Evolutionary conservation across 208 protist genomes (phyloP), one percentile per base, ranked within the genome.

Genomic region (Leishmania martiniquensis): DNA sequence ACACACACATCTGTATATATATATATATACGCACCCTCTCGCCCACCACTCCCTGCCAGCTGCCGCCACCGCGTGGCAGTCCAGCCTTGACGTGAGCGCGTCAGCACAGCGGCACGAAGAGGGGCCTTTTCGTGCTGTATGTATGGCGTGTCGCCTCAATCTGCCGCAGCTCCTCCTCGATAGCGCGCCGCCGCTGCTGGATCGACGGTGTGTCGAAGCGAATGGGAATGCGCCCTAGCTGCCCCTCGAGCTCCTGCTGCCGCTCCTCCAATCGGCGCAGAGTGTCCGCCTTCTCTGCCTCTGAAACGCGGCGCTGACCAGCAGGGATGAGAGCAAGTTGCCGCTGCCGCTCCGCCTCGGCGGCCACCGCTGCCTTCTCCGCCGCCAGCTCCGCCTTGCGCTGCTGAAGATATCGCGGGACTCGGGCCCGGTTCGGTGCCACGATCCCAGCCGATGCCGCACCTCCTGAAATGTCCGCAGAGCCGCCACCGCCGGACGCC

Each of bases 201-300:
- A 95, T 94, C 1, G 88, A 81, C 68, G 90, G 85, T 32, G 93
- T 97, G 77, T 97, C 93, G 69, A 91, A 97, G 32, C 93, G 91
- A 45, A 97, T 89, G 17, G 93, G 93, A 81, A 97, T 93, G 47
- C 91, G 90, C 44, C 85, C 85, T 32, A 97, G 82, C 81, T 95
- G 87, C 52, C n/a, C n/a, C 77, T 97, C 90, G 73, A 97, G 78
- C 83, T 97, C 93, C 54, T 81, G 78, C 65, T 87, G 80, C 37
- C 93, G 76, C 74, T 71, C 81, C 6, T 82, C 89, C 12, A 97
- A 77, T 44, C 78, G 81, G 25, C 47, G 72, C 60, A 97, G 82
- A 51, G 87, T 94, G 49, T 88, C 88, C 15, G 78, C 85, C 82
- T 93, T 91, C 80, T 97, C 93, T 59, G 86, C 88, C 37, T 95